Percentiles rank a stretch among this genome's conserved stretches.
phyloP scores from a whole-genome alignment of 805 yeast genomes.

The Pichia nakasei region DNA sequence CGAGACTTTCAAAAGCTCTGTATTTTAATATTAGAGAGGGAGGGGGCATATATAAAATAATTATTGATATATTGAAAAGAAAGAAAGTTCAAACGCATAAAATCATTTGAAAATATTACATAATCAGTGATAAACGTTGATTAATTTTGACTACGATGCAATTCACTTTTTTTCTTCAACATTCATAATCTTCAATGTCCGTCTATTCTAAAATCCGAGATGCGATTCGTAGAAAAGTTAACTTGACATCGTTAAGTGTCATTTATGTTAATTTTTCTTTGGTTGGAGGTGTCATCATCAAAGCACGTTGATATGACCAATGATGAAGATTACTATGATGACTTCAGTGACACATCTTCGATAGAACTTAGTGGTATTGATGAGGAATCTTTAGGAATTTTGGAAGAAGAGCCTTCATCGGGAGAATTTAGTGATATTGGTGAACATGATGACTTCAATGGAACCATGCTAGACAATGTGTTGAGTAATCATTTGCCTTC shows the following conservation, averaged over 20 bases:
- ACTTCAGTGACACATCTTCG: not conserved
- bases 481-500: not conserved
- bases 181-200: not conserved
- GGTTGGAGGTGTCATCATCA: too few species aligned
- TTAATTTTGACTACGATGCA: not conserved
- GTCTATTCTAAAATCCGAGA: not conserved
- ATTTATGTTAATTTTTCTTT: too few species aligned
- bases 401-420: constrained; percentile 18
- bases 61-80: too few species aligned
- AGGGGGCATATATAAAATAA: too few species aligned
- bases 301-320: constrained; percentile 8
- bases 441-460: not conserved
- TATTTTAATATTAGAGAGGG: too few species aligned
- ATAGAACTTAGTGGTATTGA: constrained; percentile 19
- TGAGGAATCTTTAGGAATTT: constrained; percentile 6
- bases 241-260: too few species aligned
- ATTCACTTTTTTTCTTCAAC: not conserved
- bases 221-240: too few species aligned
- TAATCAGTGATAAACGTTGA: too few species aligned
- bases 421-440: not conserved
- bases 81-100: too few species aligned
- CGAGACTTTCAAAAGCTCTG: too few species aligned
- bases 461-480: too few species aligned
- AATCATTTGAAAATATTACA: too few species aligned
- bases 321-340: constrained; percentile 8